Evolutionary conservation across 1,284 basidiomycete species (phyloP), one percentile per base, ranked within the genome.

Genomic region (Cutaneotrichosporon cutaneum): DNA sequence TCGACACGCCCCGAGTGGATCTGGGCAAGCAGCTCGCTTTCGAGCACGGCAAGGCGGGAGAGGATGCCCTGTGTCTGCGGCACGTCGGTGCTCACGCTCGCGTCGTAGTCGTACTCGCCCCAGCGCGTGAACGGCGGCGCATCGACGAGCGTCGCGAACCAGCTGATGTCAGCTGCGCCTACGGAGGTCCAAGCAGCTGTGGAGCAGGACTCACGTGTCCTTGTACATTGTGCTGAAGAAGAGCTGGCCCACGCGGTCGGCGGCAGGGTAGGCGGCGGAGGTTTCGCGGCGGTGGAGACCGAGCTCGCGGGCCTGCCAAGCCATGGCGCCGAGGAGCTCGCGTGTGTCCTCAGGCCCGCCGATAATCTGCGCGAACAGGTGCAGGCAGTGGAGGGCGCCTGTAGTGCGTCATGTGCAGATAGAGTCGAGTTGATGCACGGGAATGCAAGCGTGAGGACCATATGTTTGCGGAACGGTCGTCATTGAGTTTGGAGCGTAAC

Each of bases 341-440:
- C 67, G 63, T 9, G 61, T 67, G 61, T 72, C 71, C 6, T 63
- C 63, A 0, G 66, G 60, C 16, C 71, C 71, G 9, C 70, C 71
- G 24, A 64, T 24, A 24, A 64, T 62, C 59, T 62, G 59, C 3
- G 64, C 59, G 32, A 61, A 71, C 0, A 70, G 63, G 16, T 68
- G 65, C 16, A 72, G 61, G 47, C 66, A 68, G 56, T 69, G 64
- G 32, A 72, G 63, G 0, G 71, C 67, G 51, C 63, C 70, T 72
- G 52, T n/a, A 7, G 26, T 16, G 8, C 1, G 22, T 47, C 45
- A 47, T 26, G 21, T 22, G 45, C 9, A 5, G 45, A 47, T 14
- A 11, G 11, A 26, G 21, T 48, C 8, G 3, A 18, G 48, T 30
- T 26, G 6, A 16, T 27, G 27, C 18, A 13, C 1, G 13, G 14